These are phyloP conservation scores for Serendipita sp. DNA, from an alignment of 768 basidiomycete species.

Conservation along the genomic window DNA sequence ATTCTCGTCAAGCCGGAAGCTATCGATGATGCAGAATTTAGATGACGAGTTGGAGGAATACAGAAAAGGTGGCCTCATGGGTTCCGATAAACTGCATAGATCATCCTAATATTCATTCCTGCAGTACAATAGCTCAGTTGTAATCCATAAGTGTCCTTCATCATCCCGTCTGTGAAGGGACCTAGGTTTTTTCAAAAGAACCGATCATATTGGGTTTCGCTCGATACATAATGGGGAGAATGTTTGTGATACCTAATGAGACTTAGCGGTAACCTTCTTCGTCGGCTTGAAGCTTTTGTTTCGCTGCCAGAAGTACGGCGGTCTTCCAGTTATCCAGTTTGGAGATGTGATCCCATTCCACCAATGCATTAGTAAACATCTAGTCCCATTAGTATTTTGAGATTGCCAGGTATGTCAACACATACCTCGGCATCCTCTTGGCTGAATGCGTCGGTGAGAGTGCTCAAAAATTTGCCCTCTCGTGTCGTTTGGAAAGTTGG, in stretches of 20 bases:
- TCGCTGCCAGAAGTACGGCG: conserved; percentile 73
- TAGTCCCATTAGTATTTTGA: not conserved
- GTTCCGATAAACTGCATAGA: not conserved
- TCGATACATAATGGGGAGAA: too few species aligned
- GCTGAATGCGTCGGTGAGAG: conserved; percentile 63
- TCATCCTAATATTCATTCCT: too few species aligned
- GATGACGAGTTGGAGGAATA: not conserved
- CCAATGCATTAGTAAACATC: conserved; percentile 63
- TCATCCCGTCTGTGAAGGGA: too few species aligned
- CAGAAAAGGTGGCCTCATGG: not conserved
- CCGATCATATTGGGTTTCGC: too few species aligned
- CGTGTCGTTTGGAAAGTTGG: conserved; percentile 73
- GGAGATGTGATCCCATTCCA: conserved; percentile 80
- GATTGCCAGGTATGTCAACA: not conserved
- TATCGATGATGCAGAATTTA: not conserved
- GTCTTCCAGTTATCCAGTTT: conserved; percentile 98
- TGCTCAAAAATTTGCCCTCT: conserved; percentile 76
- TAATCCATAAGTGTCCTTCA: too few species aligned
- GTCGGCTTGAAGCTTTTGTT: conserved; percentile 19
- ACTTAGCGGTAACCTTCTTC: conserved; percentile 49
- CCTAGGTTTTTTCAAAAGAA: too few species aligned
- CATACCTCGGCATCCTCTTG: conserved; percentile 44
- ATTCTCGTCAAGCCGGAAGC: not conserved
- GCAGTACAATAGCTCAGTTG: too few species aligned
- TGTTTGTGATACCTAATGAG: not conserved